Conservation (phyloP, 192 early-diverging fungal genomes). For the Gonapodya prolifera region DNA sequence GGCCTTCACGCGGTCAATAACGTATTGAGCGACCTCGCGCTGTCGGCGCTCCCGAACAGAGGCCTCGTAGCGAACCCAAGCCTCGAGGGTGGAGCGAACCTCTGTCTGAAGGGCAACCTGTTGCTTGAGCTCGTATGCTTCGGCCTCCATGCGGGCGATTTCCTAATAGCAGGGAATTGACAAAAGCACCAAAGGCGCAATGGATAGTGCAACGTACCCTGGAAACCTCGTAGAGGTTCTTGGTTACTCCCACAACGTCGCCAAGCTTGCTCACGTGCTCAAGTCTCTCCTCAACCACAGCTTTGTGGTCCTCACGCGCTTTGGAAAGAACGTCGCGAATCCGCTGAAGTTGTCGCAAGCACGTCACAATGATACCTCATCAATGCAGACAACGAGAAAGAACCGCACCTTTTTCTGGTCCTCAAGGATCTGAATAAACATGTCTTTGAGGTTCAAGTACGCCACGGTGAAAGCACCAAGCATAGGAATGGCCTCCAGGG, state of each 20-base stretch:
- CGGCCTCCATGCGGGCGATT: conserved; percentile 84
- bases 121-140: conserved; percentile 93
- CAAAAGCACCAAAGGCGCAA: neutral
- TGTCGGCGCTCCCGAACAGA: conserved; percentile 87
- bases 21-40: conserved; percentile 64
- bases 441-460: conserved; percentile 68
- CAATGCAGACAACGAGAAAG: neutral
- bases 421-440: conserved; percentile 58
- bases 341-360: conserved; percentile 40
- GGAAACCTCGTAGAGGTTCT: conserved; percentile 85
- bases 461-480: conserved; percentile 66
- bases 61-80: conserved; percentile 95
- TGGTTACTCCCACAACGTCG: conserved; percentile 86
- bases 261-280: conserved; percentile 82
- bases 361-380: neutral
- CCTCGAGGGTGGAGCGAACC: conserved; percentile 80
- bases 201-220: conserved; percentile 35
- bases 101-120: conserved; percentile 63
- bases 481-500: conserved; percentile 68
- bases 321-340: conserved; percentile 69
- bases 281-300: conserved; percentile 77
- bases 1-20: conserved; percentile 58
- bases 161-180: conserved; percentile 28
- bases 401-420: conserved; percentile 28
- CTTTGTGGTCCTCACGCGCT: conserved; percentile 85